Conservation (phyloP, 179 eudicot genomes). For the Silene vulgaris region DNA sequence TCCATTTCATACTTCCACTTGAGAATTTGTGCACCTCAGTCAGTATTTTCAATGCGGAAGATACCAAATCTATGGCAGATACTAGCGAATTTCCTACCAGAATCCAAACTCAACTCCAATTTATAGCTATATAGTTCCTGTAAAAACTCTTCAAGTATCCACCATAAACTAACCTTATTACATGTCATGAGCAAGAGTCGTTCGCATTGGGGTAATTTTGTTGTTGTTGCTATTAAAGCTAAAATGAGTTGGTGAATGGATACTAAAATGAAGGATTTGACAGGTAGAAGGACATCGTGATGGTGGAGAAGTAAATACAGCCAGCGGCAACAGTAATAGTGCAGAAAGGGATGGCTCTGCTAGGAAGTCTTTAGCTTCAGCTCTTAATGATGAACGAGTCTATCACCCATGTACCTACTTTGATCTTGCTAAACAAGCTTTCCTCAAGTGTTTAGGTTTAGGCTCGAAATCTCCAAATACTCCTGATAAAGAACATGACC, state of each 20-base stretch:
- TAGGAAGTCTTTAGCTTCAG: slow-evolving; percentile 23
- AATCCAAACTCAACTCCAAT: neutral
- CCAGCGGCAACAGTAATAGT: slow-evolving; percentile 23
- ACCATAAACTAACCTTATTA: neutral
- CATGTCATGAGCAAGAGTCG: neutral
- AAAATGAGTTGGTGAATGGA: neutral
- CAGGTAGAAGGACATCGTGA: slow-evolving; percentile 35
- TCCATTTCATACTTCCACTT: no score
- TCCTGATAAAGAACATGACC: slow-evolving; percentile 22
- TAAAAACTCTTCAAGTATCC: neutral
- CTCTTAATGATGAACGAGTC: slow-evolving; percentile 22
- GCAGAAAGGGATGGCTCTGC: slow-evolving; percentile 31
- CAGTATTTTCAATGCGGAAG: no score
- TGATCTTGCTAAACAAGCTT: slow-evolving; percentile 52
- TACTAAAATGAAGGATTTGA: slow-evolving; percentile 6
- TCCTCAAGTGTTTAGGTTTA: slow-evolving; percentile 59
- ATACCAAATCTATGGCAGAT: no score
- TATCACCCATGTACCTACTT: slow-evolving; percentile 51
- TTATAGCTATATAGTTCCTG: neutral
- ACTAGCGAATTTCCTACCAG: no score
- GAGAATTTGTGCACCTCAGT: no score
- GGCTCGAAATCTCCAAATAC: slow-evolving; percentile 27
- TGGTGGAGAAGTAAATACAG: slow-evolving; percentile 20
- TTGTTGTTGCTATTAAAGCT: neutral
- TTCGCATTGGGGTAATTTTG: no score